Percentiles rank a stretch among this genome's conserved stretches.
These are phyloP conservation scores for Diaporthe vaccinii DNA, from an alignment of 2,329 filamentous ascomycete genomes.

Conservation along the genomic window DNA sequence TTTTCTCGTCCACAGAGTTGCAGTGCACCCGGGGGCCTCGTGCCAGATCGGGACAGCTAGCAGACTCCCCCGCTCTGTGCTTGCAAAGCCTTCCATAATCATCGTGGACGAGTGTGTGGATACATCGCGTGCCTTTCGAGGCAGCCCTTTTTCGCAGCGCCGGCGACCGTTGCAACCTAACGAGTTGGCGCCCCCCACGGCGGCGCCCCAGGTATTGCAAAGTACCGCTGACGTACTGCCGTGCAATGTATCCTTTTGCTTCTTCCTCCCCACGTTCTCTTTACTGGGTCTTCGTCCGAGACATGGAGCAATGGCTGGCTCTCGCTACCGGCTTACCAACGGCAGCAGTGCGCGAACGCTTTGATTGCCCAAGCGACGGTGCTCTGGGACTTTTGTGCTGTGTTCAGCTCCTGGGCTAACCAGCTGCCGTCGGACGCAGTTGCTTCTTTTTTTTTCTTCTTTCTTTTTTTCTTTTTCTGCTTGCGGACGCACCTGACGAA, in stretches of 20 bases:
- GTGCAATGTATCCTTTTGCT: not conserved
- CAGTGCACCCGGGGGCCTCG: constrained; percentile 18
- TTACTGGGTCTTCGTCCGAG: constrained; percentile 30
- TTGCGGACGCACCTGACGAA: constrained; percentile 20
- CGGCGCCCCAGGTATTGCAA: not conserved
- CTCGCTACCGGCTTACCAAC: constrained; percentile 12
- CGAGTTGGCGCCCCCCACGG: constrained; percentile 29
- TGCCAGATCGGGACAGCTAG: constrained; percentile 34
- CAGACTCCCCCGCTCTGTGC: constrained; percentile 30
- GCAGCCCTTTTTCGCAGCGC: constrained; percentile 4
- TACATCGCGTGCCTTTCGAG: constrained; percentile 24
- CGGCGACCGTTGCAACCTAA: constrained; percentile 30
- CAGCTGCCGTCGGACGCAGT: not conserved
- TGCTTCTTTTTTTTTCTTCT: not conserved
- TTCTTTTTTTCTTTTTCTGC: not conserved
- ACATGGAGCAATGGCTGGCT: constrained; percentile 22
- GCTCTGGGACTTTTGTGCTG: constrained; percentile 21
- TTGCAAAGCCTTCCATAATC: constrained; percentile 32
- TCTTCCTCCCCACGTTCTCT: constrained; percentile 12
- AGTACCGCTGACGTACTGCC: constrained; percentile 18
- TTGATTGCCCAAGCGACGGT: constrained; percentile 8
- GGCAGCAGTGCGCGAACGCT: not conserved
- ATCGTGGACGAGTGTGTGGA: constrained; percentile 17
- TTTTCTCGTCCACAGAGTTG: constrained; percentile 25
- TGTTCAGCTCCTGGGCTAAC: constrained; percentile 7